These are phyloP conservation scores for Lipomyces yamadae DNA, from an alignment of 805 yeast genomes.

Conservation along the genomic window DNA sequence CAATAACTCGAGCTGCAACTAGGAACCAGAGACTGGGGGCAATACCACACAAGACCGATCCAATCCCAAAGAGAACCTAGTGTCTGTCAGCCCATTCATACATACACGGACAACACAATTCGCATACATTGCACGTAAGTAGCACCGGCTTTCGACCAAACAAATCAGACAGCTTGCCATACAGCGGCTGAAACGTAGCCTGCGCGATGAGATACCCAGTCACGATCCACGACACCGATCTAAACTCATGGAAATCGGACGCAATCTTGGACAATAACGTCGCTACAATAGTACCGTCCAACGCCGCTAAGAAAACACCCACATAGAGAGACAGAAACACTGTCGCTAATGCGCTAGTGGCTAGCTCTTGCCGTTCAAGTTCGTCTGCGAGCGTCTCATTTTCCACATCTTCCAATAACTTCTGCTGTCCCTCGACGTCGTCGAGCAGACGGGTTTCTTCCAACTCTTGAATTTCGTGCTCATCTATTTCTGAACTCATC, in stretches of 20 bases:
- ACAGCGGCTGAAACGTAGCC: conserved; percentile 76
- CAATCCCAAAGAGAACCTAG: conserved; percentile 53
- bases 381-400: conserved; percentile 14
- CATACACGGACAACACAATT: too few relatives aligned
- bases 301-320: conserved; percentile 55
- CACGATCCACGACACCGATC: conserved; percentile 69
- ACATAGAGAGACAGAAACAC: conserved; percentile 38
- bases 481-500: background rate
- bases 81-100: background rate
- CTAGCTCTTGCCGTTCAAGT: conserved; percentile 16
- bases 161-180: conserved; percentile 70
- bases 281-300: conserved; percentile 60
- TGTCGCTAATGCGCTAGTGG: conserved; percentile 7
- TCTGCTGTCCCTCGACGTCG: background rate
- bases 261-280: conserved; percentile 61
- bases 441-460: background rate
- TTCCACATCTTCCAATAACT: background rate
- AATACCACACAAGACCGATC: conserved; percentile 57
- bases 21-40: conserved; percentile 22
- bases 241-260: conserved; percentile 60
- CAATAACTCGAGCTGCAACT: conserved; percentile 58
- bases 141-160: conserved; percentile 50
- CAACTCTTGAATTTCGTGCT: background rate
- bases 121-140: conserved; percentile 47
- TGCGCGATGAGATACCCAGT: conserved; percentile 70